These are phyloP conservation scores for Phialophora verrucosa DNA, from an alignment of 2,329 filamentous ascomycete genomes.

Conservation along the genomic window DNA sequence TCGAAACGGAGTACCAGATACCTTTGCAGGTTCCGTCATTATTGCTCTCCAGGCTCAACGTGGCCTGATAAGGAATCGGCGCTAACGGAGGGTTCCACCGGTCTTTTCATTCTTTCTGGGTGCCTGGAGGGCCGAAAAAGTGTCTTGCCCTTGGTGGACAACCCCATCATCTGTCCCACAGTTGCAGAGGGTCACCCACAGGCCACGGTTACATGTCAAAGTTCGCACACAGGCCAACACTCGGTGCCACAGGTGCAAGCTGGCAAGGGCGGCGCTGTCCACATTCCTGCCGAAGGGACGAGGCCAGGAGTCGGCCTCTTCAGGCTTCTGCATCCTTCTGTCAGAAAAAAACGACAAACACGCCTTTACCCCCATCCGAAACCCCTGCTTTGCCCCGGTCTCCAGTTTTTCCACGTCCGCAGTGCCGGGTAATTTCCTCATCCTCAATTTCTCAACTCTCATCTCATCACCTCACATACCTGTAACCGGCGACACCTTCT, in stretches of 20 bases:
- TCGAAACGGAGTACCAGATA: slow-evolving; percentile 6
- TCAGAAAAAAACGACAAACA: slow-evolving; percentile 23
- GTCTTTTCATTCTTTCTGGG: slow-evolving; percentile 10
- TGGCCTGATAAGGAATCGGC: slow-evolving; percentile 25
- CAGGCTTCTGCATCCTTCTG: slow-evolving; percentile 22
- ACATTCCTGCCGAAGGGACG: slow-evolving; percentile 3
- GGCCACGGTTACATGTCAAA: slow-evolving; percentile 17
- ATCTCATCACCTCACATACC: slow-evolving; percentile 11
- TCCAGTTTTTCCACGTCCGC: slow-evolving; percentile 35
- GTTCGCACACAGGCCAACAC: slow-evolving; percentile 11
- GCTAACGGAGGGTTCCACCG: slow-evolving; percentile 15
- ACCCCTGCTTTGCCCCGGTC: slow-evolving; percentile 36
- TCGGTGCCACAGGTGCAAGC: slow-evolving; percentile 7
- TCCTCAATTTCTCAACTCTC: slow-evolving; percentile 14
- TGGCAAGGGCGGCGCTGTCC: too few species aligned
- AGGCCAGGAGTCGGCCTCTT: slow-evolving; percentile 18
- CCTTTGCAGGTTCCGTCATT: slow-evolving; percentile 9
- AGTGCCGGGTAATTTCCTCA: slow-evolving; percentile 34
- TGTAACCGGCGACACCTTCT: slow-evolving; percentile 13
- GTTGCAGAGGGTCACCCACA: slow-evolving; percentile 11
- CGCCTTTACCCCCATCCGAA: slow-evolving; percentile 15
- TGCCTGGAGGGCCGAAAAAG: slow-evolving; percentile 5
- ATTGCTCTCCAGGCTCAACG: slow-evolving; percentile 10
- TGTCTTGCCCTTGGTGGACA: slow-evolving; percentile 7
- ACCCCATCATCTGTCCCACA: slow-evolving; percentile 21